Evolutionary conservation across 805 yeast genomes (phyloP).

Genomic region (Kodamaea laetipori): DNA sequence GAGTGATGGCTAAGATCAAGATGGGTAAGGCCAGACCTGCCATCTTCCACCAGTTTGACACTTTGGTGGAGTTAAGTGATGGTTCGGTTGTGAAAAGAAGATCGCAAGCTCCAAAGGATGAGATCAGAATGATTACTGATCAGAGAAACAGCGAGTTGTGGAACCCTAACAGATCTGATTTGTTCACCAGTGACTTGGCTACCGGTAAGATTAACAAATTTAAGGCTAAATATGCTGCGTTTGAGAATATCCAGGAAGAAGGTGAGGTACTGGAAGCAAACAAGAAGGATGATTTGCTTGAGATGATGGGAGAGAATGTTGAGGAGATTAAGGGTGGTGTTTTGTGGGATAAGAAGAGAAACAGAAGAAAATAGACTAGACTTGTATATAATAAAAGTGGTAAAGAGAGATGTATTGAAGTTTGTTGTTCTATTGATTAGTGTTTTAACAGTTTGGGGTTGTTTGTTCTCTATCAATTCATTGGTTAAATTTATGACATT

Average conservation of each 20-base stretch:
- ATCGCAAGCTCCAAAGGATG: conserved; percentile 86
- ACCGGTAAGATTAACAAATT: conserved; percentile 79
- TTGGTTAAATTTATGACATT: no score
- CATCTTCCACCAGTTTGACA: conserved; percentile 86
- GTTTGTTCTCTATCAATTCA: no score
- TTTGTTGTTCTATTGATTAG: no score
- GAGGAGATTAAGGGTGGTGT: conserved; percentile 60
- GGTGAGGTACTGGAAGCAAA: conserved; percentile 11
- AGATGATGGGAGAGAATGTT: conserved; percentile 59
- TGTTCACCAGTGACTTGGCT: conserved; percentile 72
- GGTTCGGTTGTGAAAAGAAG: conserved; percentile 86
- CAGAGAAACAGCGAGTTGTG: conserved; percentile 85
- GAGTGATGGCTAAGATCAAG: conserved; percentile 69
- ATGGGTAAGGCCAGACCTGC: conserved; percentile 93
- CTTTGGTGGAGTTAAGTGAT: conserved; percentile 86
- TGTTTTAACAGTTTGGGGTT: no score
- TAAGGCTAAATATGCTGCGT: conserved; percentile 63
- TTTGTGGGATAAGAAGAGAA: conserved; percentile 48
- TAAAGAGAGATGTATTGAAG: conserved; percentile 11
- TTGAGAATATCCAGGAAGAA: conserved; percentile 34
- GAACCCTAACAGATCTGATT: conserved; percentile 84
- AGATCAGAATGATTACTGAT: conserved; percentile 81
- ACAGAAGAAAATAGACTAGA: conserved; percentile 38
- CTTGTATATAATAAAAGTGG: not conserved
- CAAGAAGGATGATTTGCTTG: conserved; percentile 52